Percentiles rank a stretch among this genome's conserved stretches.
Evolutionary conservation across 2,329 filamentous ascomycete genomes (phyloP).

Genomic region (Setomelanomma holmii): DNA sequence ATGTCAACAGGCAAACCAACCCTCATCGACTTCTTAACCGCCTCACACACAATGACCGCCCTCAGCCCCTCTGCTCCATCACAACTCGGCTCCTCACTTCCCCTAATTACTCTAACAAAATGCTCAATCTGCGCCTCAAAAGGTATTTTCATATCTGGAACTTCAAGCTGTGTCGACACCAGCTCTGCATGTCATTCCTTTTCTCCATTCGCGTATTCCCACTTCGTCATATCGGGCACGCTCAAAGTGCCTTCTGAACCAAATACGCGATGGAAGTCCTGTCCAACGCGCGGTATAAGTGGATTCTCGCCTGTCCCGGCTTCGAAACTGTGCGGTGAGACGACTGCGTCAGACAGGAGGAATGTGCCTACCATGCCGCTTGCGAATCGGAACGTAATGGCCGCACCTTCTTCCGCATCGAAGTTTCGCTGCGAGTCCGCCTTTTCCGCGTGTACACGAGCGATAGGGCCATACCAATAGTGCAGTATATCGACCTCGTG

Average conservation of each 20-base stretch:
- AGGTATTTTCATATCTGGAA: conserved; percentile 48
- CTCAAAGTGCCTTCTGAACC: conserved; percentile 60
- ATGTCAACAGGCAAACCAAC: conserved; percentile 46
- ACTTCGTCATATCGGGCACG: conserved; percentile 61
- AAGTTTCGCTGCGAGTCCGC: conserved; percentile 54
- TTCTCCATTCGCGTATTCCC: conserved; percentile 51
- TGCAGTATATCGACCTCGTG: conserved; percentile 68
- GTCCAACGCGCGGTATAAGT: conserved; percentile 52
- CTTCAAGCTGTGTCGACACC: conserved; percentile 38
- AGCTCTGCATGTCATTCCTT: conserved; percentile 55
- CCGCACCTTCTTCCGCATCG: conserved; percentile 64
- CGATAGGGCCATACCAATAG: conserved; percentile 62
- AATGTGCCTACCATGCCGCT: conserved; percentile 65
- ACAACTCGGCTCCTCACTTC: conserved; percentile 55
- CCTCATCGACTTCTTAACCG: conserved; percentile 56
- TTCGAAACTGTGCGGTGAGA: conserved; percentile 64
- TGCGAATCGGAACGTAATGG: conserved; percentile 60
- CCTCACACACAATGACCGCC: conserved; percentile 61
- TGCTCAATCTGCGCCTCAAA: conserved; percentile 63
- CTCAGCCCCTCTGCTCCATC: conserved; percentile 58
- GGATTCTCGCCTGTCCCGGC: conserved; percentile 66
- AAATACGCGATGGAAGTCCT: conserved; percentile 63
- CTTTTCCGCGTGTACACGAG: conserved; percentile 59
- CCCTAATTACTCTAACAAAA: conserved; percentile 58
- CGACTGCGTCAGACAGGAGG: conserved; percentile 60